phyloP scores from a whole-genome alignment of 495 filamentous ascomycete species.

The Chlorociboria aeruginascens region DNA sequence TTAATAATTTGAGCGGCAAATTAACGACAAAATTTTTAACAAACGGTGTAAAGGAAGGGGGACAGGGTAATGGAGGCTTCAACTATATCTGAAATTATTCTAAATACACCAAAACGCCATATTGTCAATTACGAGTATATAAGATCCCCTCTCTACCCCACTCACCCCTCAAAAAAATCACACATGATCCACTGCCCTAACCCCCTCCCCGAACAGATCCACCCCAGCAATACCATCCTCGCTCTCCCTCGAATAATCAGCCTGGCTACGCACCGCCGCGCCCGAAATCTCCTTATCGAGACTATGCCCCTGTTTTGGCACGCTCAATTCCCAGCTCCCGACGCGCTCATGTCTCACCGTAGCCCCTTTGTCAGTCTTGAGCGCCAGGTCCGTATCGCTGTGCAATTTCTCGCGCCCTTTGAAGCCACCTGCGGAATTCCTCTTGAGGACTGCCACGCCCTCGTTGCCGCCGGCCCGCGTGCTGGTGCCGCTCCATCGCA shows the following conservation, averaged over 20 bases:
- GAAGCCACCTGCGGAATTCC: constrained; percentile 28
- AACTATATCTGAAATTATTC: too few relatives aligned
- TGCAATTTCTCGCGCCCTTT: constrained; percentile 37
- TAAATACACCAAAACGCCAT: too few relatives aligned
- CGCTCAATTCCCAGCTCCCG: constrained; percentile 41
- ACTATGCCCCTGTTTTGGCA: not conserved
- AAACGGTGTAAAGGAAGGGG: too few relatives aligned
- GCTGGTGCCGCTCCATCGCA: constrained; percentile 17
- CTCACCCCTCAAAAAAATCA: constrained; percentile 4
- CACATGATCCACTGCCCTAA: constrained; percentile 11
- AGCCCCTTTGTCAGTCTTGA: constrained; percentile 16
- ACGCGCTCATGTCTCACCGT: constrained; percentile 31
- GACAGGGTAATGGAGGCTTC: too few relatives aligned
- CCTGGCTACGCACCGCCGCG: constrained; percentile 1
- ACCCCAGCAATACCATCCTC: constrained; percentile 11
- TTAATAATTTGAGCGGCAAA: too few relatives aligned
- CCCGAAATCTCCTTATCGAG: constrained; percentile 12
- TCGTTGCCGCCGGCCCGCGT: not conserved
- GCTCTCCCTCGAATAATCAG: constrained; percentile 8
- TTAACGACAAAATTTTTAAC: too few relatives aligned
- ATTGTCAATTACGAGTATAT: too few relatives aligned
- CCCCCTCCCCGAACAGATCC: constrained; percentile 16
- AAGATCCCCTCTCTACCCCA: too few relatives aligned
- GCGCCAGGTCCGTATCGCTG: constrained; percentile 35
- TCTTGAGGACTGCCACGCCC: constrained; percentile 3